Evolutionary conservation across 805 yeast genomes (phyloP).

Genomic region (Candida ulmi): DNA sequence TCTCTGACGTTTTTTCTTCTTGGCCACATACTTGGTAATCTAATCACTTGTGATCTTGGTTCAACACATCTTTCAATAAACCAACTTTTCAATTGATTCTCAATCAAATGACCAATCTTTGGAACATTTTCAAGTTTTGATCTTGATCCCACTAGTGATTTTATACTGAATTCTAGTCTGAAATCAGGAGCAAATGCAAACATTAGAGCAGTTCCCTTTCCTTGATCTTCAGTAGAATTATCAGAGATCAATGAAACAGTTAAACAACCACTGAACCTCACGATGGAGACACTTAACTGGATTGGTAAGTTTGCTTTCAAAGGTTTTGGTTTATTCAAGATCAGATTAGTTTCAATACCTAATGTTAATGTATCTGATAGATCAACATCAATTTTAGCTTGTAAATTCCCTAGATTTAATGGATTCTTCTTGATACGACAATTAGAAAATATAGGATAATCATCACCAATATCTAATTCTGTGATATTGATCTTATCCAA

Average conservation of each 20-base stretch:
- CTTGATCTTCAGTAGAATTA: constrained; percentile 17
- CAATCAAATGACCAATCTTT: constrained; percentile 79
- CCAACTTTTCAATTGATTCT: constrained; percentile 78
- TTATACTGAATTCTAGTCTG: constrained; percentile 80
- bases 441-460: constrained; percentile 91
- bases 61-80: constrained; percentile 90
- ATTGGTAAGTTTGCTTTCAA: constrained; percentile 85
- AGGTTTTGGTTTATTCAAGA: constrained; percentile 79
- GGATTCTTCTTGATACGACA: constrained; percentile 70
- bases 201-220: constrained; percentile 65
- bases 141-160: constrained; percentile 86
- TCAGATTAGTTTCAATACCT: constrained; percentile 74
- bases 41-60: constrained; percentile 84
- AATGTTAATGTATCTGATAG: constrained; percentile 80
- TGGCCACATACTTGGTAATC: constrained; percentile 87
- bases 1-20: constrained; percentile 51
- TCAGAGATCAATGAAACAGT: constrained; percentile 51
- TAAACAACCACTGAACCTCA: constrained; percentile 84
- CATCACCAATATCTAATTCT: constrained; percentile 90
- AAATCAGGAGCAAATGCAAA: constrained; percentile 91
- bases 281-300: constrained; percentile 77
- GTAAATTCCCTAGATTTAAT: constrained; percentile 44
- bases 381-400: constrained; percentile 89
- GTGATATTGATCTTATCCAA: constrained; percentile 73
- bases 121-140: constrained; percentile 93